These are phyloP conservation scores for Cordyceps farinosa DNA, from an alignment of 2,329 filamentous ascomycete genomes.

Conservation along the genomic window DNA sequence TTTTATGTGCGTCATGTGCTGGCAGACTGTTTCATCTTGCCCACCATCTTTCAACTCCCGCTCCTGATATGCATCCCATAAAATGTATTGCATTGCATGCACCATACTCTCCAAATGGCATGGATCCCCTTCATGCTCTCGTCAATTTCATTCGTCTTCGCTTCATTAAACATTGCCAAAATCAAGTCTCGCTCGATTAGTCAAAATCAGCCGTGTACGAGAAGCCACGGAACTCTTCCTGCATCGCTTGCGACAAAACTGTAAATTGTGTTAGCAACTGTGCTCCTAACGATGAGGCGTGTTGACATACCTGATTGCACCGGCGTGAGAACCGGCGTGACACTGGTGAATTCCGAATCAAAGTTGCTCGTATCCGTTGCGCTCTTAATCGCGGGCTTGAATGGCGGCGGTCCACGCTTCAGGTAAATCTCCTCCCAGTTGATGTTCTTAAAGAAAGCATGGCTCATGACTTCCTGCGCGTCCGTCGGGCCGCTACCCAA, in stretches of 20 bases:
- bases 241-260: constrained; percentile 98
- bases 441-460: constrained; percentile 96
- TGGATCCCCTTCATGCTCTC: neutral
- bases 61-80: constrained; percentile 4
- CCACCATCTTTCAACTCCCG: constrained; percentile 2
- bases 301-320: constrained; percentile 83
- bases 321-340: constrained; percentile 93
- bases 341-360: constrained; percentile 96
- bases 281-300: neutral
- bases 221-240: constrained; percentile 98
- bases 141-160: constrained; percentile 5
- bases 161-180: constrained; percentile 17
- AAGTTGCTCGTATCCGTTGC: constrained; percentile 99
- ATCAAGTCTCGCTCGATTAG: constrained; percentile 36
- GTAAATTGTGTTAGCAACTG: constrained; percentile 15
- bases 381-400: constrained; percentile 83
- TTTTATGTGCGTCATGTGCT: neutral
- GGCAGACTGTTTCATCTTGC: neutral
- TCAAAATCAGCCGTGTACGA: constrained; percentile 94
- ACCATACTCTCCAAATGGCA: neutral
- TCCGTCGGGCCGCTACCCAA: constrained; percentile 94
- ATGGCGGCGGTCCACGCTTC: constrained; percentile 86
- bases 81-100: neutral
- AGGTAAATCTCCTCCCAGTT: constrained; percentile 99
- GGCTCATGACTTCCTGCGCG: constrained; percentile 97